A percentile compares a stretch with the other conserved stretches of the same genome.
Evolutionary conservation across 1,284 basidiomycete genomes (phyloP).

Genomic region (Ustilago crameri): DNA sequence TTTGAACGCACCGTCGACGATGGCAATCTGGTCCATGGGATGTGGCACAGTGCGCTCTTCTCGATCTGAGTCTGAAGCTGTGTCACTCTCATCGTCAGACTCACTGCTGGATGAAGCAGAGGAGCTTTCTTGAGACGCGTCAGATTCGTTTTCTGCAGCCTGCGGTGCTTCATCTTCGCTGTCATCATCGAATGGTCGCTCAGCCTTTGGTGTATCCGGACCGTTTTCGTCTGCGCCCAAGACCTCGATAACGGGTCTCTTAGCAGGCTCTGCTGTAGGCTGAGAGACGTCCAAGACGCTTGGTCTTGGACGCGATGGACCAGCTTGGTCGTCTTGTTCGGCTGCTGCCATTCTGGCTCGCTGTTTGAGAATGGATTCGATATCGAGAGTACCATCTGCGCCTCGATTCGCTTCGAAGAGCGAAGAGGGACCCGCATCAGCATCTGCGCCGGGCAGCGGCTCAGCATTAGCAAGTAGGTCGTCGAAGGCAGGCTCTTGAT

Average conservation of each 20-base stretch:
- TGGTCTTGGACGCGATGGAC: constrained; percentile 2
- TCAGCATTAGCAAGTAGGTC: constrained; percentile 36
- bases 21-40: constrained; percentile 39
- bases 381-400: constrained; percentile 39
- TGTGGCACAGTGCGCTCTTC: constrained; percentile 4
- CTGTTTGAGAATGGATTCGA: constrained; percentile 41
- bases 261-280: constrained; percentile 9
- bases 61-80: constrained; percentile 1
- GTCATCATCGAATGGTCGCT: neutral
- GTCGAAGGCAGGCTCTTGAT: constrained; percentile 13
- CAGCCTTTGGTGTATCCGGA: neutral
- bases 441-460: constrained; percentile 8
- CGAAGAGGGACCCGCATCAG: constrained; percentile 31
- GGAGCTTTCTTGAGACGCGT: neutral
- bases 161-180: neutral
- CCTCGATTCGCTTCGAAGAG: constrained; percentile 37
- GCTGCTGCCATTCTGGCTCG: constrained; percentile 26
- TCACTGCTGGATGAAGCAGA: constrained; percentile 1
- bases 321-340: constrained; percentile 10
- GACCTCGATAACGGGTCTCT: constrained; percentile 33
- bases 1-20: constrained; percentile 31
- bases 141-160: constrained; percentile 8
- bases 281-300: constrained; percentile 25
- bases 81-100: constrained; percentile 5
- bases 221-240: constrained; percentile 2